These are phyloP conservation scores for Halenospora varia DNA, from an alignment of 495 filamentous ascomycete genomes.

Conservation along the genomic window DNA sequence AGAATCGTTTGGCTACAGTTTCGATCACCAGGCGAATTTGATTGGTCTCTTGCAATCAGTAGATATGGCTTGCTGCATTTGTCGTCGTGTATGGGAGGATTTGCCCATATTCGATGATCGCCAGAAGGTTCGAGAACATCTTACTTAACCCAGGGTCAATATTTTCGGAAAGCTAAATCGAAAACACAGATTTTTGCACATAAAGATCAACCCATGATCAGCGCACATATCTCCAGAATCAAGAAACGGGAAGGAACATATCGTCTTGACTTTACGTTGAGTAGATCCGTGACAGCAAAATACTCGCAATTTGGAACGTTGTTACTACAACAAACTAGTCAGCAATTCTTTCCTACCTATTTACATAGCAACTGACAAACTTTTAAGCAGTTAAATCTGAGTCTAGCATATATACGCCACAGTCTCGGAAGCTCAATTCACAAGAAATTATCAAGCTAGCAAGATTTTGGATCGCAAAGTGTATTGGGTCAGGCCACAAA, in stretches of 20 bases:
- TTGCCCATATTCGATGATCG: neutral
- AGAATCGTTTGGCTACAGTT: slow-evolving; percentile 1
- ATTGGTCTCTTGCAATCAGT: neutral
- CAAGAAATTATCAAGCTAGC: neutral
- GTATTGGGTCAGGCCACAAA: neutral
- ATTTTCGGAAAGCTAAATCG: neutral
- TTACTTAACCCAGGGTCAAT: neutral
- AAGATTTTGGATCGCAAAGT: neutral
- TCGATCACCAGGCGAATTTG: slow-evolving; percentile 23
- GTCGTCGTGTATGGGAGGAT: neutral
- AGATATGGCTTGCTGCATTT: neutral
- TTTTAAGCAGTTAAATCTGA: neutral
- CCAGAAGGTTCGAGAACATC: neutral
- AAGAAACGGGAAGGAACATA: neutral
- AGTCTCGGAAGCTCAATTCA: neutral
- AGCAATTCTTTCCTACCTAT: neutral
- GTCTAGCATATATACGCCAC: neutral
- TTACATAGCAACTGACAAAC: neutral
- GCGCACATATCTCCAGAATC: neutral
- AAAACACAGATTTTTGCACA: neutral
- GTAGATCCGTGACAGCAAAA: neutral
- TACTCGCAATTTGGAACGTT: neutral
- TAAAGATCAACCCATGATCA: neutral
- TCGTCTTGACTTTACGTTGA: neutral
- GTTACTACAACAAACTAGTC: neutral